Evolutionary conservation across 2,329 filamentous ascomycete species (phyloP).

Genomic region (Periconia sp.): DNA sequence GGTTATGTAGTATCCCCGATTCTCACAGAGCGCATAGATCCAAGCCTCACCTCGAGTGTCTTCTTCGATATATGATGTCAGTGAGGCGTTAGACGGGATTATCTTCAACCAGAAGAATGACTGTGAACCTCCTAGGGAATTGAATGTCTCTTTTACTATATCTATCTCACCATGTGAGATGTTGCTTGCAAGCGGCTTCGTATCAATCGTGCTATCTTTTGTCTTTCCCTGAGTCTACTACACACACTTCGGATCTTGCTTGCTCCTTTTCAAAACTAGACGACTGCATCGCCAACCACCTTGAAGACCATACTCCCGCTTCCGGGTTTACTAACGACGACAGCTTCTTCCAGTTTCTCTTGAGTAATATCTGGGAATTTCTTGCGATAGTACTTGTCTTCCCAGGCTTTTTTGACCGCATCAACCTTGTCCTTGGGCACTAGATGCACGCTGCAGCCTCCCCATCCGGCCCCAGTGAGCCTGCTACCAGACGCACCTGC

Average conservation of each 20-base stretch:
- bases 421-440: slow-evolving; percentile 84
- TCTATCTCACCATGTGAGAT: too few species aligned
- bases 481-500: slow-evolving; percentile 85
- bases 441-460: slow-evolving; percentile 93
- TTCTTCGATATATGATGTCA: too few species aligned
- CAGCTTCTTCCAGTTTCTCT: slow-evolving; percentile 77
- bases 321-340: slow-evolving; percentile 88
- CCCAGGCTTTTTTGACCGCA: slow-evolving; percentile 76
- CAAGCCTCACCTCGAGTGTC: too few species aligned
- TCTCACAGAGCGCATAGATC: too few species aligned
- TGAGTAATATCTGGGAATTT: slow-evolving; percentile 69
- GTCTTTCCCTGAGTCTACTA: not conserved
- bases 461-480: slow-evolving; percentile 94
- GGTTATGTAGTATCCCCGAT: too few species aligned
- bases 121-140: too few species aligned
- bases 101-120: too few species aligned
- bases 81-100: too few species aligned
- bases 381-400: slow-evolving; percentile 81
- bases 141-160: too few species aligned
- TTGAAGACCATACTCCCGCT: slow-evolving; percentile 62
- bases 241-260: not conserved
- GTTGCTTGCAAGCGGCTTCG: too few species aligned
- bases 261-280: slow-evolving; percentile 16
- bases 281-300: slow-evolving; percentile 37
- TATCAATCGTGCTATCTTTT: too few species aligned